phyloP scores from a whole-genome alignment of 75 land plant genomes.

The Picea sitchensis region DNA sequence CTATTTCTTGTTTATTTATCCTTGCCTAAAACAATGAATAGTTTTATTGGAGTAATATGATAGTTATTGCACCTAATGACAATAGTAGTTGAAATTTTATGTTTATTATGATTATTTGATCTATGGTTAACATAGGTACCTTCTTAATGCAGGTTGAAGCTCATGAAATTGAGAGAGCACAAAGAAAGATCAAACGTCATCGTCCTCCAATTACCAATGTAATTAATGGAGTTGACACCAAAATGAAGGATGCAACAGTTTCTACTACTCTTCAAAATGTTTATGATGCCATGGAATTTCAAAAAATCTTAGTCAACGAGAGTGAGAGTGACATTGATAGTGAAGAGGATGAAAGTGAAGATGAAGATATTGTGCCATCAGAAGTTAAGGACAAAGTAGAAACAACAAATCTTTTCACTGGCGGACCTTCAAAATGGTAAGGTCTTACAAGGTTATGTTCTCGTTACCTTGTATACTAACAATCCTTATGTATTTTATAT shows the following conservation, averaged over 20 bases:
- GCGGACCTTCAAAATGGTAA: conserved; percentile 42
- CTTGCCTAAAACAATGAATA: too few species aligned
- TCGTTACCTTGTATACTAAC: neutral
- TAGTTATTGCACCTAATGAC: too few species aligned
- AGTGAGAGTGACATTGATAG: conserved; percentile 9
- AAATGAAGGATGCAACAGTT: conserved; percentile 20
- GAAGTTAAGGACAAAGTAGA: conserved; percentile 5
- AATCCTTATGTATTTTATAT: too few species aligned
- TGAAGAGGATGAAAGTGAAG: conserved; percentile 19
- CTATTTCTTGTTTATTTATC: too few species aligned
- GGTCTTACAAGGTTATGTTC: neutral
- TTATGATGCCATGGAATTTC: conserved; percentile 12
- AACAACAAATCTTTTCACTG: conserved; percentile 13
- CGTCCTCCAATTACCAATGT: conserved; percentile 17
- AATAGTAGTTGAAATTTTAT: neutral
- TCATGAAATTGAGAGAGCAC: conserved; percentile 62
- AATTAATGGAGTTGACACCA: conserved; percentile 19
- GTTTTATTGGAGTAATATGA: too few species aligned
- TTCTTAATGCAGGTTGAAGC: conserved; percentile 53
- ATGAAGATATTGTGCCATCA: conserved; percentile 12
- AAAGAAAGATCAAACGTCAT: conserved; percentile 71
- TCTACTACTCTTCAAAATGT: conserved; percentile 11
- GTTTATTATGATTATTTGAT: neutral
- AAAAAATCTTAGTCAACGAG: conserved; percentile 13
- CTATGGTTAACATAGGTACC: neutral